Evolutionary conservation across 164 flowering plant species (phyloP), one percentile per base, ranked within the genome.

Genomic region (Nymphaea colorata): DNA sequence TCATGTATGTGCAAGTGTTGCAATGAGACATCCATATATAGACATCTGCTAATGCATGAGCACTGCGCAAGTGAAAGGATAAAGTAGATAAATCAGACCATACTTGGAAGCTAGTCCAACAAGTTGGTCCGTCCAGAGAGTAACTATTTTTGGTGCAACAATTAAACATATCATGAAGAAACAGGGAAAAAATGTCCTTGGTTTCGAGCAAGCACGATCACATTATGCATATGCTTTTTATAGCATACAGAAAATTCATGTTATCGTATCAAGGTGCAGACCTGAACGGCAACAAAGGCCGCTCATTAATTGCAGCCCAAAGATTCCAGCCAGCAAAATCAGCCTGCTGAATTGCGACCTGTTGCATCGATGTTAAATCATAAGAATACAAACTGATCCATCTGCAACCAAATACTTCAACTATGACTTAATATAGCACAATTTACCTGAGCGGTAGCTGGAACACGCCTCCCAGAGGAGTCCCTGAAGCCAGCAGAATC

Each of bases 341-440:
- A 25, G 99, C 99, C 81, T 94, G 90, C 78, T 91, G 99, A 79
- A 89, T 89, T 61, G 97, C 99, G 76, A 94, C 99, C 99, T 93
- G 82, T 62, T 61, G 7, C 3, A 61, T 17, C 7, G 16, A 61
- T n/a, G 16, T 61, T n/a, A n/a, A n/a, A n/a, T 61, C 16, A 61
- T 4, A 8, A 61, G 8, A 44, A 47, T 16, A 67, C 51, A 61
- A 61, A 8, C 2, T 61, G 63, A n/a, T n/a, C 63, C 2, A 61
- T 61, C 2, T 2, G 63, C 25, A 61, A 61, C 16, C 2, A 61
- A n/a, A n/a, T 36, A 8, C 63, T 61, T 2, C 8, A 61, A 36
- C 6, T 68, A 36, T 18, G 41, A 43, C 42, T 36, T 53, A 18
- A 51, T 14, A 61, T 3, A 15, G 11, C 51, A 60, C 2, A 6